Evolutionary conservation across 352 stramenopile species (phyloP).

Genomic region (Pythium dissotocum): DNA sequence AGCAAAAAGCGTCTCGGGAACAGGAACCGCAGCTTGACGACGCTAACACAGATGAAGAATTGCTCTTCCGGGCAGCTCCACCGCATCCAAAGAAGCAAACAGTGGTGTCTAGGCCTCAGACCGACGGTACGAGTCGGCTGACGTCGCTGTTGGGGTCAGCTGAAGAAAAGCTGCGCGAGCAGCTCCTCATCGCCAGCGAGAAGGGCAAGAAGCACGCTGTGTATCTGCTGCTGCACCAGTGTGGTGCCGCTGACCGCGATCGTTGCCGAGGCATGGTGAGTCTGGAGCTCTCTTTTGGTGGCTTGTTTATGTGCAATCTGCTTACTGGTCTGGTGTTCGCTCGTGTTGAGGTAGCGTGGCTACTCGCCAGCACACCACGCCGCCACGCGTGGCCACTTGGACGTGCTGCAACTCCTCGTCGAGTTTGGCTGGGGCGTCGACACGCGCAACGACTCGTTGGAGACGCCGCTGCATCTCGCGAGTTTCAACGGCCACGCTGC

Average conservation of each 20-base stretch:
- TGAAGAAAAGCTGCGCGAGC: slow-evolving; percentile 48
- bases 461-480: slow-evolving; percentile 74
- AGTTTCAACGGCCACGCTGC: slow-evolving; percentile 56
- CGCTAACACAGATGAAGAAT: not conserved
- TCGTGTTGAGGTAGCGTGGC: slow-evolving; percentile 37
- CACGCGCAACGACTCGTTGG: slow-evolving; percentile 43
- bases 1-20: not conserved
- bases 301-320: slow-evolving; percentile 6
- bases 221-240: slow-evolving; percentile 72
- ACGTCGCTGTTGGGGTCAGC: slow-evolving; percentile 44
- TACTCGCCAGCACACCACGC: slow-evolving; percentile 75
- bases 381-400: slow-evolving; percentile 60
- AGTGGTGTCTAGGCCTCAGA: not conserved
- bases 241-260: slow-evolving; percentile 40
- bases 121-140: slow-evolving; percentile 34
- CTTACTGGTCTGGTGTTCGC: not conserved
- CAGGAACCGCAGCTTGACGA: slow-evolving; percentile 11
- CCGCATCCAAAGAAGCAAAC: not conserved
- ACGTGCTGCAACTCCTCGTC: slow-evolving; percentile 63
- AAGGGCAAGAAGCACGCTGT: slow-evolving; percentile 66
- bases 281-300: not conserved
- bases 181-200: slow-evolving; percentile 68
- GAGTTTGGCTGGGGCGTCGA: slow-evolving; percentile 64
- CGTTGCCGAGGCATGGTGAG: slow-evolving; percentile 67
- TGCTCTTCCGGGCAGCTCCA: not conserved